A percentile compares a stretch with the other conserved stretches of the same genome.
phyloP scores from a whole-genome alignment of 345 rosid species.

The Abelmoschus esculentus region DNA sequence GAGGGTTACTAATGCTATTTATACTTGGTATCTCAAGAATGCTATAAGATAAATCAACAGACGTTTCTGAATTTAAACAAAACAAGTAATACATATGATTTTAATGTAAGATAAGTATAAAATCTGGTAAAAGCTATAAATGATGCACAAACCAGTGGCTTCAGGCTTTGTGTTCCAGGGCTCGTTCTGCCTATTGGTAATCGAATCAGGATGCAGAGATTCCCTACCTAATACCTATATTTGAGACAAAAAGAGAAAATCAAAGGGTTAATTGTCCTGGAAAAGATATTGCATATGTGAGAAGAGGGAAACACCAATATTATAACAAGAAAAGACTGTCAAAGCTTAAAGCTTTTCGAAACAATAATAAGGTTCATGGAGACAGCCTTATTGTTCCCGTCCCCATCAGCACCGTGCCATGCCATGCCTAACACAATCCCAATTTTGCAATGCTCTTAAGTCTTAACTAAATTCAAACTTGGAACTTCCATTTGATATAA shows the following conservation, averaged over 20 bases:
- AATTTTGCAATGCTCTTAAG: not conserved
- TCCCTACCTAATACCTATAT: slow-evolving; percentile 53
- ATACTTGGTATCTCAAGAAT: not conserved
- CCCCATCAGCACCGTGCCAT: not conserved
- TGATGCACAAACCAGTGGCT: slow-evolving; percentile 23
- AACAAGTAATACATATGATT: not conserved
- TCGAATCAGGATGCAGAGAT: slow-evolving; percentile 26
- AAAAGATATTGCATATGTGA: no score
- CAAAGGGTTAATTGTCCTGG: no score
- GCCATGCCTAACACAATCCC: not conserved
- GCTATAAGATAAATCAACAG: not conserved
- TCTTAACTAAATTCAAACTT: not conserved
- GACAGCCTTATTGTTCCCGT: not conserved
- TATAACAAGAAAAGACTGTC: not conserved
- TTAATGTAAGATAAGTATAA: not conserved
- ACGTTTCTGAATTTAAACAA: not conserved
- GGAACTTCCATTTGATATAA: not conserved
- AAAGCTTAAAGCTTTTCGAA: not conserved
- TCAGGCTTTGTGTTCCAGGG: slow-evolving; percentile 36
- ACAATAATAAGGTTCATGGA: not conserved
- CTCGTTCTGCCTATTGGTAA: slow-evolving; percentile 33
- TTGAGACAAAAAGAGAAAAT: not conserved
- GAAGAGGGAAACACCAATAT: not conserved
- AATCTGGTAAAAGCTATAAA: not conserved
- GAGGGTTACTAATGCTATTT: not conserved